Conservation (phyloP, 2,329 filamentous ascomycete genomes). For the Paraphoma chrysanthemicola region DNA sequence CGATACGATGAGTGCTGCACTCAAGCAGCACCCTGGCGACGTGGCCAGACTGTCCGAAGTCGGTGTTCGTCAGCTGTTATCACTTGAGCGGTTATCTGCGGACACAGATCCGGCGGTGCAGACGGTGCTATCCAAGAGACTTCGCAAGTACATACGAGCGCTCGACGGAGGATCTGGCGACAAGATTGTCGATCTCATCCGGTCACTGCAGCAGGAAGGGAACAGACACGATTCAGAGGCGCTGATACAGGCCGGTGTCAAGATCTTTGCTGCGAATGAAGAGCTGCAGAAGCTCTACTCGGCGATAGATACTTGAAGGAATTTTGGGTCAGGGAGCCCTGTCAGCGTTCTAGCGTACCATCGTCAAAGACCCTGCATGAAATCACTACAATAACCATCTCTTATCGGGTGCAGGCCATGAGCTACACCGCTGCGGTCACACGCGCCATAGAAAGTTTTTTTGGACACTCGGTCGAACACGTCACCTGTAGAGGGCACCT, state of each 20-base stretch:
- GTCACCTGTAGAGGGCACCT: conserved; percentile 19
- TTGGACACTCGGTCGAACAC: conserved; percentile 19
- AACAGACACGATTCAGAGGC: conserved; percentile 34
- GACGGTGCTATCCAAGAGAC: conserved; percentile 56
- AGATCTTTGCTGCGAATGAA: conserved; percentile 39
- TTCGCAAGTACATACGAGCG: conserved; percentile 45
- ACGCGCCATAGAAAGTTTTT: conserved; percentile 20
- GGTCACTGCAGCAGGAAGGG: conserved; percentile 32
- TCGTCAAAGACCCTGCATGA: conserved; percentile 21
- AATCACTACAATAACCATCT: conserved; percentile 13
- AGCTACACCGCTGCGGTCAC: conserved; percentile 28
- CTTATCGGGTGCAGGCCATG: conserved; percentile 22
- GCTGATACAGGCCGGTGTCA: conserved; percentile 34
- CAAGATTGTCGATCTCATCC: conserved; percentile 28
- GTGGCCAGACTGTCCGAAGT: conserved; percentile 52
- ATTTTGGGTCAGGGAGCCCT: conserved; percentile 4
- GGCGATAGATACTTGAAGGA: conserved; percentile 28
- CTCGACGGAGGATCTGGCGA: conserved; percentile 37
- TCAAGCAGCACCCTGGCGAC: conserved; percentile 45
- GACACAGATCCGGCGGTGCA: conserved; percentile 61
- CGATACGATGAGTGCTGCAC: conserved; percentile 63
- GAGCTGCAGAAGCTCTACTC: conserved; percentile 32
- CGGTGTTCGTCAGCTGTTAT: conserved; percentile 58
- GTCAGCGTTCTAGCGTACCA: conserved; percentile 19
- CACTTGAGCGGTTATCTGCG: conserved; percentile 50